Conservation (phyloP, 1,284 basidiomycete genomes). For the Gymnopus androsaceus region DNA sequence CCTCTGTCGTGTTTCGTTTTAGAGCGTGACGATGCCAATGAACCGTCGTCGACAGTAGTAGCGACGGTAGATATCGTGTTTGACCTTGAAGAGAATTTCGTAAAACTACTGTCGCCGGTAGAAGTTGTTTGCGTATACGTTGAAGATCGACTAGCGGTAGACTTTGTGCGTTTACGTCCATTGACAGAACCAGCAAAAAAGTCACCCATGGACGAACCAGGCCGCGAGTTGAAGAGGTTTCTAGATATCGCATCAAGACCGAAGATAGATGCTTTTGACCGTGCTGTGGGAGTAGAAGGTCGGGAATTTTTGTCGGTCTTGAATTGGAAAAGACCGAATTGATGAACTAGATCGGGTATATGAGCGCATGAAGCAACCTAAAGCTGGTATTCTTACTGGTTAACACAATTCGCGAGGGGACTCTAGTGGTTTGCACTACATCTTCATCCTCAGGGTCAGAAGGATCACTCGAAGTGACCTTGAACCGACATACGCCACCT, state of each 20-base stretch:
- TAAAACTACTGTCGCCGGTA: constrained; percentile 62
- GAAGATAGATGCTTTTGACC: constrained; percentile 80
- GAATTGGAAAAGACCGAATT: constrained; percentile 85
- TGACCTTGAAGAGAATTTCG: constrained; percentile 66
- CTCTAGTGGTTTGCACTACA: constrained; percentile 77
- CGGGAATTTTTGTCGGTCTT: constrained; percentile 72
- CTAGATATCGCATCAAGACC: constrained; percentile 83
- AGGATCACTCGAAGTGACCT: constrained; percentile 71
- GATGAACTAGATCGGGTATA: constrained; percentile 61
- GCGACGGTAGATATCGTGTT: constrained; percentile 69
- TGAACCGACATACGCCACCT: constrained; percentile 78
- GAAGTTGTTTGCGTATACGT: constrained; percentile 64
- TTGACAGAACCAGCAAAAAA: constrained; percentile 71
- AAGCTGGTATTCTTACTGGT: constrained; percentile 62
- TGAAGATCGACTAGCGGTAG: constrained; percentile 69
- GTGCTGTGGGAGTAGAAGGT: constrained; percentile 80
- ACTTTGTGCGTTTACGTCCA: constrained; percentile 64
- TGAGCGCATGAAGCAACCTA: neutral
- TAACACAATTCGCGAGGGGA: constrained; percentile 72
- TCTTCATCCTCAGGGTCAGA: constrained; percentile 76
- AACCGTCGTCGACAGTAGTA: constrained; percentile 64
- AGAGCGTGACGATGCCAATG: constrained; percentile 45
- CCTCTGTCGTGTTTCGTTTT: constrained; percentile 57
- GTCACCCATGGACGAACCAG: constrained; percentile 64
- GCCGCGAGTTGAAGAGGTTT: constrained; percentile 68